Percentiles rank a stretch among this genome's conserved stretches.
These are phyloP conservation scores for Gaillardinia entomophila DNA, from an alignment of 805 yeast genomes.

Conservation along the genomic window DNA sequence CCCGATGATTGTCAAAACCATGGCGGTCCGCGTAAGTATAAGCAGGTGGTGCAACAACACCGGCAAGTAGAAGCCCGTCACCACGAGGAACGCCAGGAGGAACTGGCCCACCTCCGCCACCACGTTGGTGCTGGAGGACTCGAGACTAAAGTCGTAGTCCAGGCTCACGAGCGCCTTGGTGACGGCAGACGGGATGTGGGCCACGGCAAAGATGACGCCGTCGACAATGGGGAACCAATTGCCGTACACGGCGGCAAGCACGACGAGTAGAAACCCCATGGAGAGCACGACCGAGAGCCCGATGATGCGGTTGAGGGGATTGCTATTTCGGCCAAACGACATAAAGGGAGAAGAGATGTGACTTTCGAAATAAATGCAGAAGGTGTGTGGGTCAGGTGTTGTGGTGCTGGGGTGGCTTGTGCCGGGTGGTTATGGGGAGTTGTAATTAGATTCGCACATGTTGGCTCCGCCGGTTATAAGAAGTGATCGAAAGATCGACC, in stretches of 20 bases:
- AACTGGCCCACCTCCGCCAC: slow-evolving; percentile 79
- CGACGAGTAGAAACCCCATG: slow-evolving; percentile 82
- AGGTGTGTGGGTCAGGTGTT: too few relatives aligned
- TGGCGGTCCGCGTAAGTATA: slow-evolving; percentile 64
- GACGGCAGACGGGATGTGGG: slow-evolving; percentile 33
- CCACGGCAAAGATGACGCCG: slow-evolving; percentile 36
- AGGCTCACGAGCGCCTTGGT: slow-evolving; percentile 26
- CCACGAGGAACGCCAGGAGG: slow-evolving; percentile 67
- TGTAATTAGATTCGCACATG: too few relatives aligned
- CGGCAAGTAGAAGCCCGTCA: slow-evolving; percentile 72
- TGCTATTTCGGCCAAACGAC: too few relatives aligned
- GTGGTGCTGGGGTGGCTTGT: too few relatives aligned
- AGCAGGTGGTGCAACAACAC: slow-evolving; percentile 69
- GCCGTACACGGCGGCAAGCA: slow-evolving; percentile 79
- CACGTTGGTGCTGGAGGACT: slow-evolving; percentile 24
- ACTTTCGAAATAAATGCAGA: too few relatives aligned
- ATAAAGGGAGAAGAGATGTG: too few relatives aligned
- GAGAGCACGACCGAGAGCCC: slow-evolving; percentile 75
- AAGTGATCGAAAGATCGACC: too few relatives aligned
- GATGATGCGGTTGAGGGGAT: slow-evolving; percentile 74
- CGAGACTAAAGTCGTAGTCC: slow-evolving; percentile 40
- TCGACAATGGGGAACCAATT: slow-evolving; percentile 89
- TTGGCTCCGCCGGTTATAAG: too few relatives aligned
- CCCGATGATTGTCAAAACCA: slow-evolving; percentile 72
- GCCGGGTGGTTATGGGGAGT: too few relatives aligned